Evolutionary conservation across 2,329 filamentous ascomycete genomes (phyloP), one percentile per base, ranked within the genome.

Genomic region (Gaeumannomyces sp.): DNA sequence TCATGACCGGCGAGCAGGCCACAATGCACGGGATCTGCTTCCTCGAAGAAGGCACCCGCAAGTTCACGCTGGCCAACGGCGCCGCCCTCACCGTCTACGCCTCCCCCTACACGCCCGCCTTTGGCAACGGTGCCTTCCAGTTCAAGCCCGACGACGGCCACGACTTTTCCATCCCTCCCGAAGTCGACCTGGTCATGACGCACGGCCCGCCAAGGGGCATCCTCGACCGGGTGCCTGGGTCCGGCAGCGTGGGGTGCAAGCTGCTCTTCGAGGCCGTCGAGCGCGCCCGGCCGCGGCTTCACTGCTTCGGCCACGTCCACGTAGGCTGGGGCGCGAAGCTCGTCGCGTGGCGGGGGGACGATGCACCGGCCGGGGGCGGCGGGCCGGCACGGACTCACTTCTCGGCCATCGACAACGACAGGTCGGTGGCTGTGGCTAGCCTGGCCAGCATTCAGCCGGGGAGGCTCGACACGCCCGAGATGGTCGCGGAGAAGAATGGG

Each of bases 281-380:
- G 1, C 70, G 70, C 0, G 76, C 78, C 1, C 75, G 73, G 33
- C 83, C 84, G 1, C 70, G 71, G 8, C 67, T 86, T 4, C 82
- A 85, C 70, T 85, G 83, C 70, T 86, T 85, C 65, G 84, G 84
- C 0, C 84, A 86, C 66, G 81, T 86, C n/a, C 84, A 87, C 69
- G 82, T 85, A 68, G 80, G 77, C 0, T 89, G 85, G 83, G 87
- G 86, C 3, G 80, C 78, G 0, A 81, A 80, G 63, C 66, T 84
- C 3, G 79, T 85, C 0, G 74, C 75, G 1, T 89, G 86, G 87
- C 74, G 78, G 2, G 66, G 70, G 5, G 66, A 60, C 1, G n/a
- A n/a, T n/a, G 7, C 1, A 11, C 58, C 61, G 13, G 64, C 45
- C 56, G 68, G 73, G 0, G 63, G 35, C 0, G 77, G 78, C 4